Base-by-base conservation (phyloP, 2,329 filamentous ascomycete species). In the Aspergillus tamarii region DNA sequence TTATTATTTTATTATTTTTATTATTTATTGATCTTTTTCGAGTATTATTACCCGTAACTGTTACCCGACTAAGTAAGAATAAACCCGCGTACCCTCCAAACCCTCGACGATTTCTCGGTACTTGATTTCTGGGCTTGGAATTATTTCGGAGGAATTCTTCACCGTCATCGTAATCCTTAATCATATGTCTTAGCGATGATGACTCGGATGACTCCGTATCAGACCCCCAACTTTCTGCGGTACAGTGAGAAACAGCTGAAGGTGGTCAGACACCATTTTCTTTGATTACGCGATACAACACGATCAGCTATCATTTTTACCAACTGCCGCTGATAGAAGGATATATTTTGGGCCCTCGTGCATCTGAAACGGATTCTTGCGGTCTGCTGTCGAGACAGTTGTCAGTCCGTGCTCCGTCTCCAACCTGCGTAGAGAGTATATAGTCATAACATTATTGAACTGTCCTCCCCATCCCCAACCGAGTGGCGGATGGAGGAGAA, bases 151-250 rank as follows among this genome's bases (percentile, higher is more conserved):
- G 14, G 60, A 62, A 62, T 53, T 30, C 43, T 57, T 50, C 39
- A 34, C 60, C 28, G 39, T 53, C 16, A 19, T 46, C 21, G n/a
- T 41, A 10, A 14, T 26, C 43, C 43, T 39, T 36, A 14, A 46
- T 52, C 57, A 39, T 45, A 54, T 46, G 62, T 64, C 57, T 64
- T 45, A 61, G 52, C n/a, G 11, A 26, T 23, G 52, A 55, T 55
- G 30, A 55, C 34, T 55, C n/a, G n/a, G 52, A 55, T 41, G 19
- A 55, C 30, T 36, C 32, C 52, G 39, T 41, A n/a, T 41, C 16
- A 19, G 6, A 19, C 39, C 39, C 39, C 39, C 39, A 41, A 19
- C 19, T n/a, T 9, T 3, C n/a, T 8, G 39, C 39, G 3, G 39
- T n/a, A n/a, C 7, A n/a, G 39, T n/a, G 39, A 41, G 39, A 19